Evolutionary conservation across 345 rosid genomes (phyloP).

Genomic region (Eutrema yunnanense): DNA sequence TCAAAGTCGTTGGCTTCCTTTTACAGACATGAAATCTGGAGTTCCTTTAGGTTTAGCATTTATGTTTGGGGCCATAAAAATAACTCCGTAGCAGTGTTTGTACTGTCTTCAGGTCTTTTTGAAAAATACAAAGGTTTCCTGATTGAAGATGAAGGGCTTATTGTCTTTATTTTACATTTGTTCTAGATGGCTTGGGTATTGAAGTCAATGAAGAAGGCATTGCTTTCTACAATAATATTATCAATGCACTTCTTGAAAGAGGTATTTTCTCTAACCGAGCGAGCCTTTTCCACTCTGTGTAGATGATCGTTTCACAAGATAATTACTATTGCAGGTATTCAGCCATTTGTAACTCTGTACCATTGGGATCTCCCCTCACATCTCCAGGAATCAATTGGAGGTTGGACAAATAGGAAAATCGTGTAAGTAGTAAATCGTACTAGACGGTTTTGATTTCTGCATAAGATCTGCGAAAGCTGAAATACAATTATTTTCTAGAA

Average conservation of each 20-base stretch:
- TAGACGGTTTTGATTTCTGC: background rate
- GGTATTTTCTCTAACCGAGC: slow-evolving; percentile 39
- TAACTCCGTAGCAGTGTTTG: background rate
- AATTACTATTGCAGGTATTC: slow-evolving; percentile 45
- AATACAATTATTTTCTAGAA: background rate
- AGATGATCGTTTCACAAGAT: background rate
- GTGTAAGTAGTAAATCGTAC: slow-evolving; percentile 50
- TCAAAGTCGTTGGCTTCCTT: background rate
- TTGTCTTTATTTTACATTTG: background rate
- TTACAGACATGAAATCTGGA: background rate
- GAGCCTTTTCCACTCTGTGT: slow-evolving; percentile 11
- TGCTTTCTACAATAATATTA: slow-evolving; percentile 56
- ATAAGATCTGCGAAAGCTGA: background rate
- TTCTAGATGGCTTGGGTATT: slow-evolving; percentile 67
- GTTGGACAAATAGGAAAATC: slow-evolving; percentile 66
- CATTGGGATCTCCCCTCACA: slow-evolving; percentile 95
- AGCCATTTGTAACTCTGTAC: slow-evolving; percentile 67
- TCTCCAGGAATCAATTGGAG: slow-evolving; percentile 70
- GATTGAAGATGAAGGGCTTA: background rate
- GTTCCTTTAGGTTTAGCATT: background rate
- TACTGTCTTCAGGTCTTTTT: background rate
- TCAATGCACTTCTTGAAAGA: slow-evolving; percentile 54
- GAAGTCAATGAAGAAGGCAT: slow-evolving; percentile 57
- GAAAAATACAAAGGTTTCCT: background rate
- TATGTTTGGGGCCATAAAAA: background rate